Percentiles rank a stretch among this genome's conserved stretches.
Evolutionary conservation across 176 grass and related monocot genomes (phyloP).

Genomic region (Bolboschoenus planiculmis): DNA sequence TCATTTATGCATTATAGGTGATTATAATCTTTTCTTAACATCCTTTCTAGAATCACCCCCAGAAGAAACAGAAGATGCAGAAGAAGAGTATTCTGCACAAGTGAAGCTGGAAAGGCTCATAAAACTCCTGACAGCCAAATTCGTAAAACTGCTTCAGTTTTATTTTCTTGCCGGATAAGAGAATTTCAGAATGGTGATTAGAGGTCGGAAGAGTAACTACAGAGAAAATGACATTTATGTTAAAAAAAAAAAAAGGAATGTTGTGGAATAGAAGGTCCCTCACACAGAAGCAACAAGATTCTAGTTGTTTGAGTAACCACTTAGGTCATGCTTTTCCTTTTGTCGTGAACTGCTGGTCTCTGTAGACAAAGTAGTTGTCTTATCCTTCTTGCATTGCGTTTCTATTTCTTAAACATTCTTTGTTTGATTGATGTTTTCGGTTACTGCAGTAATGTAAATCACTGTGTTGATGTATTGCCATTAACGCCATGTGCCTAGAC

Average conservation of each 20-base stretch:
- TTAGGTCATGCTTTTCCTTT: not conserved
- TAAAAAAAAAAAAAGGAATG: not conserved
- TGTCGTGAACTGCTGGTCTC: not conserved
- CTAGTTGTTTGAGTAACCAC: not conserved
- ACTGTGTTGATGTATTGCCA: not conserved
- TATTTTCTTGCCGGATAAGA: not conserved
- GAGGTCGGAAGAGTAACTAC: not conserved
- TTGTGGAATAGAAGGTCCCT: not conserved
- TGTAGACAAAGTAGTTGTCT: not conserved
- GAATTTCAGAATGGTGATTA: not conserved
- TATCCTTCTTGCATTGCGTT: not conserved
- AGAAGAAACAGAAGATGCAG: constrained; percentile 84
- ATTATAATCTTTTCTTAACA: not conserved
- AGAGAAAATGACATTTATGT: not conserved
- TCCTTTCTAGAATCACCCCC: constrained; percentile 59
- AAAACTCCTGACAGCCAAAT: not conserved
- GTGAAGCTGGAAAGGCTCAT: constrained; percentile 28
- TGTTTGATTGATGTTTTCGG: not conserved
- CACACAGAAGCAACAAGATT: not conserved
- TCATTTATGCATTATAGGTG: constrained; percentile 8
- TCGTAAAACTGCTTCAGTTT: not conserved
- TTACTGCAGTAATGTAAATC: not conserved
- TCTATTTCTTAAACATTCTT: too few relatives aligned
- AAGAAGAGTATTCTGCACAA: constrained; percentile 94
- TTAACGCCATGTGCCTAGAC: too few relatives aligned